A percentile compares a stretch with the other conserved stretches of the same genome.
phyloP scores from a whole-genome alignment of 1,284 basidiomycete genomes.

The Ustilago esculenta region DNA sequence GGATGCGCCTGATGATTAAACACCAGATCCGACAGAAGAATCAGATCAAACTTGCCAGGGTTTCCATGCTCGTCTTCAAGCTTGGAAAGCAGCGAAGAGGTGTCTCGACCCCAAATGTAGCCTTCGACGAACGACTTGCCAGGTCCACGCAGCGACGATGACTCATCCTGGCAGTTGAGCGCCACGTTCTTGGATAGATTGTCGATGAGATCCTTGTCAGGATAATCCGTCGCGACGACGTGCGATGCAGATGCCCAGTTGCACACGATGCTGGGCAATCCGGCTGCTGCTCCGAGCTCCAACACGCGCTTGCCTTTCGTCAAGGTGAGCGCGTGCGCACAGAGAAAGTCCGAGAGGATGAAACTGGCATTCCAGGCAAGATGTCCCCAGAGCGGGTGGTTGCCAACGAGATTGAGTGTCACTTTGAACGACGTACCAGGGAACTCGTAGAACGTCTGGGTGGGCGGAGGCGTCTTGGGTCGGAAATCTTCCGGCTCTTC shows the following conservation, averaged over 20 bases:
- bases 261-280: conserved; percentile 73
- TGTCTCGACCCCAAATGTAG: conserved; percentile 86
- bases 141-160: conserved; percentile 32
- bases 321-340: conserved; percentile 68
- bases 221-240: conserved; percentile 91
- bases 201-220: conserved; percentile 79
- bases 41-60: conserved; percentile 74
- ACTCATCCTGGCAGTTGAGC: conserved; percentile 71
- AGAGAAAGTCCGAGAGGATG: conserved; percentile 66
- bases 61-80: conserved; percentile 59
- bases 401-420: conserved; percentile 79
- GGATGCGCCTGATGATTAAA: conserved; percentile 82
- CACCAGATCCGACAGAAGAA: conserved; percentile 90
- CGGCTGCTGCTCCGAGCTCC: conserved; percentile 93
- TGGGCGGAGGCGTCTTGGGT: conserved; percentile 62
- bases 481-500: conserved; percentile 62
- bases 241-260: conserved; percentile 65
- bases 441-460: conserved; percentile 47
- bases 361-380: conserved; percentile 76
- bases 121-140: conserved; percentile 70
- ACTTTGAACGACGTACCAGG: conserved; percentile 35
- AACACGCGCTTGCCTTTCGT: conserved; percentile 72
- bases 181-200: conserved; percentile 80
- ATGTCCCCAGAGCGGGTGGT: conserved; percentile 90
- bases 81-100: conserved; percentile 71